Conservation (phyloP, 345 rosid genomes). For the Conringia planisiliqua region DNA sequence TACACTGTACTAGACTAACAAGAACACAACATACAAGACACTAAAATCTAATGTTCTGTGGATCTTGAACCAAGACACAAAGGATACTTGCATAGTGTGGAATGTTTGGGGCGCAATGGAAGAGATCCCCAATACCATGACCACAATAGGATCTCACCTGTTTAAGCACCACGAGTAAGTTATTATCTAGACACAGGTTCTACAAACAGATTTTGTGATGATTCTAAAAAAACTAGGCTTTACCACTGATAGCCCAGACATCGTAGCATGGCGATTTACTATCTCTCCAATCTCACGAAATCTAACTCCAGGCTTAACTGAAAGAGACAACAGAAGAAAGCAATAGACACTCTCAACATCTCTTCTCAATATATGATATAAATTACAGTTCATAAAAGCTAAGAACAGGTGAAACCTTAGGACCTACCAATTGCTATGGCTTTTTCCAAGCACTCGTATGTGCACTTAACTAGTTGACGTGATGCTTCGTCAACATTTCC, state of each 20-base stretch:
- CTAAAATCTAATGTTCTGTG: background rate
- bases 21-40: background rate
- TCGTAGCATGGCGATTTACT: conserved; percentile 79
- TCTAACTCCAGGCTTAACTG: conserved; percentile 95
- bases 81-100: conserved; percentile 95
- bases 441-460: conserved; percentile 90
- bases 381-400: background rate
- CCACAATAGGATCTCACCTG: conserved; percentile 95
- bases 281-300: conserved; percentile 94
- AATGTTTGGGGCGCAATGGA: conserved; percentile 97
- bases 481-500: conserved; percentile 95
- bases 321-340: background rate
- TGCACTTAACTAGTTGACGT: conserved; percentile 70
- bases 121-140: conserved; percentile 96
- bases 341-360: background rate
- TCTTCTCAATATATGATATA: background rate
- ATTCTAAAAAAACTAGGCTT: conserved; percentile 9
- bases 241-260: conserved; percentile 99
- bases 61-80: conserved; percentile 1
- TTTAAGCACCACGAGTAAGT: conserved; percentile 19
- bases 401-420: background rate
- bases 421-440: conserved; percentile 79
- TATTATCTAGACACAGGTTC: background rate
- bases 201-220: background rate
- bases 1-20: conserved; percentile 7